phyloP scores from a whole-genome alignment of 495 filamentous ascomycete species.

The Podospora tetraspora region DNA sequence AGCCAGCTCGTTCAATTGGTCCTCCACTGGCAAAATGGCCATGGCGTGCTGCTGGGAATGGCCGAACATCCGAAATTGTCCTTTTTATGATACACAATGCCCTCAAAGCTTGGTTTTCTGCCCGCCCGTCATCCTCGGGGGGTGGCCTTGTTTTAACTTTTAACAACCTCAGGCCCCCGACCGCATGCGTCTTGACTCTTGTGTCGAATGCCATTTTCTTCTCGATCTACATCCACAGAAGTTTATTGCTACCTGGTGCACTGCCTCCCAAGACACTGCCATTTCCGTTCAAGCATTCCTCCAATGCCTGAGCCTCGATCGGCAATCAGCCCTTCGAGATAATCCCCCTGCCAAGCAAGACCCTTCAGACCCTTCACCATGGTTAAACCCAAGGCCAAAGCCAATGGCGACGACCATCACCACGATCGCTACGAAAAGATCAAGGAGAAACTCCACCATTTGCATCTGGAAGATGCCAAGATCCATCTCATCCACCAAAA shows the following conservation, averaged over 20 bases:
- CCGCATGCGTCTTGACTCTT: neutral
- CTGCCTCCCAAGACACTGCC: too few relatives aligned
- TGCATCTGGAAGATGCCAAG: conserved; percentile 45
- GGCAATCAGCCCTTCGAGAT: neutral
- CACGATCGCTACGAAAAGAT: conserved; percentile 32
- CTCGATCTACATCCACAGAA: neutral
- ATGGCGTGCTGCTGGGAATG: neutral
- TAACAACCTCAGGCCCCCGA: neutral
- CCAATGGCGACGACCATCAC: conserved; percentile 28
- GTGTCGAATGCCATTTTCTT: neutral
- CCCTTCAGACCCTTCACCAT: neutral
- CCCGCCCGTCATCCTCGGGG: neutral
- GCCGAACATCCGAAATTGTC: neutral
- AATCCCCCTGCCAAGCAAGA: neutral
- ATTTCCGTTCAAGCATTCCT: neutral
- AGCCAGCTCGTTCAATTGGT: neutral
- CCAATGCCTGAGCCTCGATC: neutral
- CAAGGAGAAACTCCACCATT: conserved; percentile 45
- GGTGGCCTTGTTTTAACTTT: neutral
- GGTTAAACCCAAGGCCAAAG: neutral
- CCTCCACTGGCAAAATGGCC: neutral
- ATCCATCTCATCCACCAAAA: conserved; percentile 45
- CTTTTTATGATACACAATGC: neutral
- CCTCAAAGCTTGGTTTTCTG: neutral
- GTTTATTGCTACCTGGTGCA: neutral